Percentiles rank a stretch among this genome's conserved stretches.
Conservation (phyloP, 352 stramenopile species). For the Globisporangium acanthophoron region DNA sequence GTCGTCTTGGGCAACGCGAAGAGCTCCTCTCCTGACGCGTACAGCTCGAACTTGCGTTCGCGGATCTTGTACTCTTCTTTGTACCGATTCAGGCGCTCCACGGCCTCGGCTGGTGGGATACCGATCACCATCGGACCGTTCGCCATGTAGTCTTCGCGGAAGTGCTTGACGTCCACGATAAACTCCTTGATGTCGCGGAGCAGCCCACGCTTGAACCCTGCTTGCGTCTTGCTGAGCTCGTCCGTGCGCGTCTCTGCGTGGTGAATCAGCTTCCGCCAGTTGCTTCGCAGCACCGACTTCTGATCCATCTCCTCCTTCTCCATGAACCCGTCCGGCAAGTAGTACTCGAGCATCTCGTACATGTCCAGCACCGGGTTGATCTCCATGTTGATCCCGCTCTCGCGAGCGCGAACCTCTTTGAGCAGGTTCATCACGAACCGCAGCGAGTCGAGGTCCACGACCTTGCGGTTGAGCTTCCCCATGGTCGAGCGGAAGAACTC, state of each 20-base stretch:
- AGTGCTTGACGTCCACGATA: constrained; percentile 95
- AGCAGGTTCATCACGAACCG: constrained; percentile 97
- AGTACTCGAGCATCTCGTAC: constrained; percentile 97
- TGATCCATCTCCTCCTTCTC: constrained; percentile 99
- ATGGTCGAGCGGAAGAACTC: constrained; percentile 96
- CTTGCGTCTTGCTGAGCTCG: constrained; percentile 94
- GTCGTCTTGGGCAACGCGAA: constrained; percentile 95
- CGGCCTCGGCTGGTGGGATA: constrained; percentile 93
- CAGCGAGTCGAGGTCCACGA: constrained; percentile 95
- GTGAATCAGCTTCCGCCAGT: constrained; percentile 97
- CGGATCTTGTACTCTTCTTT: constrained; percentile 98
- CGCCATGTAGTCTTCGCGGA: constrained; percentile 93
- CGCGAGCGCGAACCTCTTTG: constrained; percentile 95
- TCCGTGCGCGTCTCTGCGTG: constrained; percentile 93
- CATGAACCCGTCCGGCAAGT: constrained; percentile 94
- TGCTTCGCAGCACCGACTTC: constrained; percentile 95
- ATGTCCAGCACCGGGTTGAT: constrained; percentile 98
- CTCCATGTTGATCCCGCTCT: constrained; percentile 98
- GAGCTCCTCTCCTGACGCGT: constrained; percentile 94
- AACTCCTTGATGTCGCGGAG: constrained; percentile 96
- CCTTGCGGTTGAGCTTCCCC: constrained; percentile 91
- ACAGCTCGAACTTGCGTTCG: constrained; percentile 97
- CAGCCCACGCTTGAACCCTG: constrained; percentile 94
- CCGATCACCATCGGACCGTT: constrained; percentile 98
- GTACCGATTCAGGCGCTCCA: constrained; percentile 96